Conservation (phyloP, 306 rosid species). For the Alnus rubra region DNA sequence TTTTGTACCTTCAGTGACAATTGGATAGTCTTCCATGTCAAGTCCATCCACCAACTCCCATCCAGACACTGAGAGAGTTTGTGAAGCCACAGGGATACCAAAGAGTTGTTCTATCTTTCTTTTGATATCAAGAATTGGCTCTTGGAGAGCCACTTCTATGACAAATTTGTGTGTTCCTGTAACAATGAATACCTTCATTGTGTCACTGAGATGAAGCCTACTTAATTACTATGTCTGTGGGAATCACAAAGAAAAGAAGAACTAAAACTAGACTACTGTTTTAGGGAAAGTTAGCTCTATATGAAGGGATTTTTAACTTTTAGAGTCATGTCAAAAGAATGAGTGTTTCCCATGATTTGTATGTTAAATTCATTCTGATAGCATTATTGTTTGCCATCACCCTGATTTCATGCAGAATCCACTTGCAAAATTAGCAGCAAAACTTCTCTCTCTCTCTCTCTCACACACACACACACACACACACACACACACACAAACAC, state of each 20-base stretch:
- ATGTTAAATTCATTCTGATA: neutral
- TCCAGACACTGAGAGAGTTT: conserved; percentile 59
- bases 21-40: conserved; percentile 91
- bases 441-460: neutral
- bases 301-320: neutral
- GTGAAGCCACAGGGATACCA: conserved; percentile 61
- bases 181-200: conserved; percentile 47
- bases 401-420: neutral
- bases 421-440: neutral
- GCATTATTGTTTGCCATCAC: neutral
- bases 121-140: conserved; percentile 63
- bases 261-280: conserved; percentile 9
- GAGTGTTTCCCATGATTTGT: neutral
- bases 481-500: neutral
- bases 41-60: conserved; percentile 84
- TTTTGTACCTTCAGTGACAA: conserved; percentile 69
- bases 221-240: neutral
- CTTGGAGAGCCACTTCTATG: conserved; percentile 61
- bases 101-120: conserved; percentile 67
- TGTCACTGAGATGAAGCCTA: conserved; percentile 18
- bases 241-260: conserved; percentile 12
- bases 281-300: conserved; percentile 12
- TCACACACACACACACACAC: neutral
- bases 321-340: conserved; percentile 5
- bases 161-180: conserved; percentile 44